Evolutionary conservation across 352 stramenopile genomes (phyloP).

Genomic region (Phytophthora lateralis): DNA sequence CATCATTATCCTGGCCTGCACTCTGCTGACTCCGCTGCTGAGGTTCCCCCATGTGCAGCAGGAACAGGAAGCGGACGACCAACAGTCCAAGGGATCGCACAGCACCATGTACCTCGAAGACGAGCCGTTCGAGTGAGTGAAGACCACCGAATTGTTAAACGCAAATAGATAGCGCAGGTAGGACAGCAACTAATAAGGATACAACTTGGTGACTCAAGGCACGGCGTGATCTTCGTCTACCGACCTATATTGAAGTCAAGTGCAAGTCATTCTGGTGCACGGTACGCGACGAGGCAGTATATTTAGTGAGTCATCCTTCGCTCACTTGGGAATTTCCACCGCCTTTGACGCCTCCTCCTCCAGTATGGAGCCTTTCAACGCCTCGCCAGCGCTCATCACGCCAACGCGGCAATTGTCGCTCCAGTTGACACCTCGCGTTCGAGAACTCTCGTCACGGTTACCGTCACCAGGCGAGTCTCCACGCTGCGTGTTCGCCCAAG

Average conservation of each 20-base stretch:
- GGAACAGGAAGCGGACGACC: constrained; percentile 10
- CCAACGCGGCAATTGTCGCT: constrained; percentile 3
- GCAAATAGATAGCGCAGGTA: background rate
- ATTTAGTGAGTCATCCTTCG: constrained; percentile 17
- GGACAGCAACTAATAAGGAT: constrained; percentile 3
- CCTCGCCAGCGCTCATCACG: background rate
- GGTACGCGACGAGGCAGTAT: constrained; percentile 8
- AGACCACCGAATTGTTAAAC: constrained; percentile 2
- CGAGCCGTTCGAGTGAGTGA: constrained; percentile 26
- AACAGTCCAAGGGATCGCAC: constrained; percentile 23
- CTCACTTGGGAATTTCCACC: constrained; percentile 20
- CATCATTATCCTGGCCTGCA: constrained; percentile 58
- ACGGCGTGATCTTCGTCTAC: background rate
- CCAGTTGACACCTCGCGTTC: constrained; percentile 2
- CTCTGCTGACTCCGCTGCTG: constrained; percentile 50
- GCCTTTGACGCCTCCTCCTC: background rate
- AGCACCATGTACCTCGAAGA: constrained; percentile 40
- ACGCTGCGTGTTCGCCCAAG: constrained; percentile 15
- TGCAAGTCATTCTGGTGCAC: constrained; percentile 15
- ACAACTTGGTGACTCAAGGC: constrained; percentile 12
- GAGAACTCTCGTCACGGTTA: constrained; percentile 4
- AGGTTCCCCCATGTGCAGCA: constrained; percentile 48
- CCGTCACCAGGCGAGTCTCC: constrained; percentile 8
- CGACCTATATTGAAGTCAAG: constrained; percentile 13
- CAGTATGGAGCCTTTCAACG: constrained; percentile 4